Evolutionary conservation across 441 rosid genomes (phyloP), one percentile per base, ranked within the genome.

Genomic region (Arabidopsis hybrid): DNA sequence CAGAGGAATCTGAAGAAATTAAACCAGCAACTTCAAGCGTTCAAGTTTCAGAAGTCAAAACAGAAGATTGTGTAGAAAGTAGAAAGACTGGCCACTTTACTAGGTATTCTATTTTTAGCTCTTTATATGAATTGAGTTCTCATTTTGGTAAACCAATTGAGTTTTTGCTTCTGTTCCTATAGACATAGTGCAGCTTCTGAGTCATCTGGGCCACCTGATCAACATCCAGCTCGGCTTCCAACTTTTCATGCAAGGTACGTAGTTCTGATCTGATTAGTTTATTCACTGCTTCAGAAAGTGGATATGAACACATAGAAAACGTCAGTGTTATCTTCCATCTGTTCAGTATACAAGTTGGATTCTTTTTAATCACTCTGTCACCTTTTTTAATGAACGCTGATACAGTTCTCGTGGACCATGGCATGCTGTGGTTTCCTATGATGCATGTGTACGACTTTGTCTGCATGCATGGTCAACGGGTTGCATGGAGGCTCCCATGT

Each of bases 381-480:
- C 40, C 35, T 65, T 14, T 14, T 58, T 73, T 64, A 14, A 13
- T 59, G 67, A 65, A 56, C 21, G 76, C 57, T 68, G 72, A 72
- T 73, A 53, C 89, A 95, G 99, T 79, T 90, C 97, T 56, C 82
- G 88, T 36, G 98, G 99, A 56, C 98, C 97, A 43, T 95, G 99
- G 98, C 94, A 95, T 85, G 93, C 96, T 60, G 97, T 95, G 43
- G 80, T 95, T 85, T 92, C 98, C 14, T 95, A 95, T 79, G 99
- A 95, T 79, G 99, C 94, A 61, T 95, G 98, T 65, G 98, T 93
- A 57, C 90, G 98, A 39, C 89, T 95, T 72, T 95, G 99, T 81
- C 99, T 95, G 77, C 92, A 95, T 83, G 98, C 99, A 65, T 95
- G 99, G 99, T 96, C 99, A 52, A 89, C 86, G 85, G 97, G 99